Evolutionary conservation across 345 rosid species (phyloP), one percentile per base, ranked within the genome.

Genomic region (thale cress (Arabidopsis thaliana)): DNA sequence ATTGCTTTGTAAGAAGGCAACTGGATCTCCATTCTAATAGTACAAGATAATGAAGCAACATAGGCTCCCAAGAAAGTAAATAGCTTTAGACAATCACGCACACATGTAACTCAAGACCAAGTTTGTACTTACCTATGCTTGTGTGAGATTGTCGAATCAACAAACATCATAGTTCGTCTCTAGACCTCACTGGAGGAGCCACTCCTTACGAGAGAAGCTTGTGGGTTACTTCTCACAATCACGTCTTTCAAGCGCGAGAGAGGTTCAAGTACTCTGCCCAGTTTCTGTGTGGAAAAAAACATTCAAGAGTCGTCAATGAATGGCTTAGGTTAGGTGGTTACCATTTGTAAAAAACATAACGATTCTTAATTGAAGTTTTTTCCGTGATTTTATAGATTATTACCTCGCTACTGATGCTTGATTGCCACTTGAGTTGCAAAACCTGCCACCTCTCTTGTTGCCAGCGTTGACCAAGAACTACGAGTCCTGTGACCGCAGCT

Each of bases 401-500:
- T 78, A 94, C 99, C 97, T 92, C 95, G 44, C 82, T 76, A 37
- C 77, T 85, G 83, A 86, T 67, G 79, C 84, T 85, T 58, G 84
- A 69, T 28, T 88, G 96, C 97, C 96, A 90, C 67, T 84, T 95
- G 70, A 85, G 88, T 32, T 90, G 98, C 87, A 93, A 82, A 76
- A 80, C 82, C 72, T 89, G 93, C 98, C 93, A 88, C 87, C 89
- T 91, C 63, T 96, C 98, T 62, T 88, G 97, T 61, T 83, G 98
- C 99, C 97, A 93, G n/a, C 82, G 94, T 74, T 93, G 98, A 71
- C 99, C 95, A 66, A 96, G 86, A 82, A 96, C 86, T 24, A 93
- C 98, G 41, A 96, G 83, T 61, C 99, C 99, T 79, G 91, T 84
- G 64, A 96, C 89, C 41, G 99, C 91, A 7, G 97, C 98, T 42